Evolutionary conservation across 2,329 filamentous ascomycete genomes (phyloP).

Genomic region (Cladosporium velox): DNA sequence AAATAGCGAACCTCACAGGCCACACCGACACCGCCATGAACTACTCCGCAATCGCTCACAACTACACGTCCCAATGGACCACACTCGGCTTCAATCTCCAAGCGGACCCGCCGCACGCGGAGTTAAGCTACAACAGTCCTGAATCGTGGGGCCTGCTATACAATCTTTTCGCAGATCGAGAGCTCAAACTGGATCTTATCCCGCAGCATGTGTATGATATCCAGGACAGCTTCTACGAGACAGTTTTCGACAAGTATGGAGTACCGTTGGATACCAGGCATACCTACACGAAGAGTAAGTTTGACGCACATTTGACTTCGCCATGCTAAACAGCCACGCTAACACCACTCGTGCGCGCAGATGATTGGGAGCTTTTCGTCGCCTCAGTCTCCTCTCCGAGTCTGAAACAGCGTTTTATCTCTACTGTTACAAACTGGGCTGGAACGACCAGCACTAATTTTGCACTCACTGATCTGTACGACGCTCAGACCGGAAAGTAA

Average conservation of each 20-base stretch:
- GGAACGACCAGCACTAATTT: conserved; percentile 50
- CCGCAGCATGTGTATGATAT: conserved; percentile 55
- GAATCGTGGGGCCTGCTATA: conserved; percentile 49
- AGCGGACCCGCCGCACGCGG: conserved; percentile 48
- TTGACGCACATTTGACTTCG: background rate
- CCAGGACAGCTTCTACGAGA: conserved; percentile 57
- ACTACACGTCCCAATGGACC: conserved; percentile 49
- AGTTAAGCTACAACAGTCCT: conserved; percentile 47
- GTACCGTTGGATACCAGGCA: conserved; percentile 57
- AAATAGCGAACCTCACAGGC: conserved; percentile 52
- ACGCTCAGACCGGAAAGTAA: conserved; percentile 46
- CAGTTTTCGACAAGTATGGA: conserved; percentile 50
- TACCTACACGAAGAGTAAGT: conserved; percentile 35
- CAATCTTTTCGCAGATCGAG: conserved; percentile 55
- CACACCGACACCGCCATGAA: conserved; percentile 47
- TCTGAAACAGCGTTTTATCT: conserved; percentile 52
- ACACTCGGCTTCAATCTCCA: conserved; percentile 31
- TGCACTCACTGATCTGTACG: conserved; percentile 55
- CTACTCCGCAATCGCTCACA: conserved; percentile 49
- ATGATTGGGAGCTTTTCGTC: conserved; percentile 56
- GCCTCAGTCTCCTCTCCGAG: conserved; percentile 48
- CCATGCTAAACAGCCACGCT: background rate
- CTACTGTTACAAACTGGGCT: conserved; percentile 52
- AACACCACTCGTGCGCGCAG: conserved; percentile 13
- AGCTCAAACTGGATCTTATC: conserved; percentile 51